These are phyloP conservation scores for Auricularia sp. DNA, from an alignment of 768 basidiomycete genomes.

Conservation along the genomic window DNA sequence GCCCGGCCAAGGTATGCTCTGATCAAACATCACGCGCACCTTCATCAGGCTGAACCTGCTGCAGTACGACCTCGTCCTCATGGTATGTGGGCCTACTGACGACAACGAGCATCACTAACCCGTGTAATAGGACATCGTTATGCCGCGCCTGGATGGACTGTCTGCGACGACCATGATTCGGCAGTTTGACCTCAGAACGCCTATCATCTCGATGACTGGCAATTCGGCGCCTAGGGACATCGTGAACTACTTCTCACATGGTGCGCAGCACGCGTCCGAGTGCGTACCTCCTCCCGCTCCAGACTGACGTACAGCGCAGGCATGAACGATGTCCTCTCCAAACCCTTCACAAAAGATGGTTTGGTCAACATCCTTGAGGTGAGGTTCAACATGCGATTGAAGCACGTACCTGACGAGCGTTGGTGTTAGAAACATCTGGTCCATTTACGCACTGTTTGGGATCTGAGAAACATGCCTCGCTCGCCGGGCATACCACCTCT, in stretches of 20 bases:
- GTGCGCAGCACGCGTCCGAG: slow-evolving; percentile 19
- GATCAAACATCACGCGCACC: too few relatives aligned
- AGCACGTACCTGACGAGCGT: slow-evolving; percentile 1
- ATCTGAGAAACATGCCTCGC: background rate
- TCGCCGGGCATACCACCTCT: background rate
- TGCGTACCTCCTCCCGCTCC: background rate
- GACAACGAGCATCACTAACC: background rate
- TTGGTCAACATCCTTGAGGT: slow-evolving; percentile 90
- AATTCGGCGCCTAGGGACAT: slow-evolving; percentile 87
- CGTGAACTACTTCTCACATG: slow-evolving; percentile 80
- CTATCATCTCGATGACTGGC: slow-evolving; percentile 97
- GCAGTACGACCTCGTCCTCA: slow-evolving; percentile 81
- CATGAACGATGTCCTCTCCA: slow-evolving; percentile 97
- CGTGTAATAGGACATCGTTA: slow-evolving; percentile 73
- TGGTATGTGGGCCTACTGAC: slow-evolving; percentile 46
- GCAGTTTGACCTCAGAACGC: slow-evolving; percentile 90
- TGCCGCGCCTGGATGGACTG: slow-evolving; percentile 66
- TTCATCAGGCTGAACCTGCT: background rate
- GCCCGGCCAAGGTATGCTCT: slow-evolving; percentile 45
- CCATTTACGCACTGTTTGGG: slow-evolving; percentile 10
- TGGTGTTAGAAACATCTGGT: slow-evolving; percentile 4
- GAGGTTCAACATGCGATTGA: slow-evolving; percentile 3
- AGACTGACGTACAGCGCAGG: slow-evolving; percentile 28
- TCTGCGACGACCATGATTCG: slow-evolving; percentile 88
- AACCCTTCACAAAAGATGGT: slow-evolving; percentile 91